These are phyloP conservation scores for Papiliotrema fonsecae DNA, from an alignment of 1,284 basidiomycete species.

Conservation along the genomic window DNA sequence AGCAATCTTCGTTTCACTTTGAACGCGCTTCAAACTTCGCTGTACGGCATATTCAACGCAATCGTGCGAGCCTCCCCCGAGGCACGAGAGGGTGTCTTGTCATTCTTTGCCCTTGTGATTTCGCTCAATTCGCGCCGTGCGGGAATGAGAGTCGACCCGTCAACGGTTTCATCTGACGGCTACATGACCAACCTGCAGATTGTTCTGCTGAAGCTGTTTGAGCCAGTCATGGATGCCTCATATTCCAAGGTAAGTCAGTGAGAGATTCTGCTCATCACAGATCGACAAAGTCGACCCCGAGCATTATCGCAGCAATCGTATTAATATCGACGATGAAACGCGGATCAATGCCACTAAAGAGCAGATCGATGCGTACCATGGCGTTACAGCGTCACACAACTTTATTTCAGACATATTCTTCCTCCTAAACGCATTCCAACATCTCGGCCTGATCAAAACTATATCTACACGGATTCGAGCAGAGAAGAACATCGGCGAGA, in stretches of 20 bases:
- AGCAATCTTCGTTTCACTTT: constrained; percentile 75
- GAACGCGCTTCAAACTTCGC: constrained; percentile 62
- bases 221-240: constrained; percentile 91
- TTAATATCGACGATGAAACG: constrained; percentile 79
- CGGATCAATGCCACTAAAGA: constrained; percentile 80
- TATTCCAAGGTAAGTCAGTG: constrained; percentile 67
- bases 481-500: constrained; percentile 67
- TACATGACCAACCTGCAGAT: constrained; percentile 90
- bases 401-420: constrained; percentile 97
- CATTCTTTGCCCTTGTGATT: constrained; percentile 71
- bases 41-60: constrained; percentile 86
- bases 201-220: constrained; percentile 79
- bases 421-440: constrained; percentile 74
- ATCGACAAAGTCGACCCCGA: constrained; percentile 85
- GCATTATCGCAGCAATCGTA: constrained; percentile 69
- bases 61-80: constrained; percentile 77
- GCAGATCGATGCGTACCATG: constrained; percentile 66
- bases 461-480: constrained; percentile 68
- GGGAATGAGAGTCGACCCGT: constrained; percentile 67
- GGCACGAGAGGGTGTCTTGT: constrained; percentile 76
- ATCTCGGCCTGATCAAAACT: constrained; percentile 77
- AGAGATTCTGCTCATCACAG: constrained; percentile 46
- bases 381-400: constrained; percentile 51
- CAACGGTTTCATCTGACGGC: constrained; percentile 73
- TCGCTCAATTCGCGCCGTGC: constrained; percentile 77